Base-by-base conservation (phyloP, 768 basidiomycete species). In the Pulveroboletus sp. region DNA sequence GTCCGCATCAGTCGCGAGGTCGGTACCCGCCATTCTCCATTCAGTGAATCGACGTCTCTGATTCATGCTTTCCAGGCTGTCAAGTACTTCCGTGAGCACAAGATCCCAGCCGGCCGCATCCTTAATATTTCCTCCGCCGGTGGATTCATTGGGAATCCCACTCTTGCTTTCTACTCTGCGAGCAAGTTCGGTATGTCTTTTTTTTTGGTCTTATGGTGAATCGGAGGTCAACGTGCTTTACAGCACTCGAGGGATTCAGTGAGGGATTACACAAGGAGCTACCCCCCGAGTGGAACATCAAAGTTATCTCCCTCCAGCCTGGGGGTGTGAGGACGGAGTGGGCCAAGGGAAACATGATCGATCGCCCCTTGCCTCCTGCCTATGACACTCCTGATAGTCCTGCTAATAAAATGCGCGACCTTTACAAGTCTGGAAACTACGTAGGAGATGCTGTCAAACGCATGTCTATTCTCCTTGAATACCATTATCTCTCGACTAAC, bases 31-130 rank as follows among this genome's bases (percentile, higher is more conserved):
- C 3, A 3, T 7, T 27, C 3, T 14, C 5, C 5, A n/a, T 17
- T 18, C 26, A 17, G 3, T 1, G 6, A 11, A 38, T 35, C 30
- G 0, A 10, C 5, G 12, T 40, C 1, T 12, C 47, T 60, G 5
- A 27, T 46, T 39, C 8, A 6, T 3, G 10, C n/a, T 31, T 12
- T 9, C 2, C 15, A 62, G 61, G 61, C 58, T 0, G 61, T 71
- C 10, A 56, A 51, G 39, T 65, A 61, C 45, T 70, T 71, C 54
- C 60, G 66, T 6, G 63, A 64, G n/a, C 55, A 57, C 43, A 65
- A 68, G 18, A 46, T n/a, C 6, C 50, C 60, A 0, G 52, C 60
- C 0, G 60, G 60, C 30, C 60, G 60, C 31, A 50, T 62, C 36
- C 36, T 63, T 48, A 64, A 64, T 6, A 27, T 63, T 21, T 59